phyloP scores from a whole-genome alignment of 495 filamentous ascomycete species.

The Talaromyces proteolyticus region DNA sequence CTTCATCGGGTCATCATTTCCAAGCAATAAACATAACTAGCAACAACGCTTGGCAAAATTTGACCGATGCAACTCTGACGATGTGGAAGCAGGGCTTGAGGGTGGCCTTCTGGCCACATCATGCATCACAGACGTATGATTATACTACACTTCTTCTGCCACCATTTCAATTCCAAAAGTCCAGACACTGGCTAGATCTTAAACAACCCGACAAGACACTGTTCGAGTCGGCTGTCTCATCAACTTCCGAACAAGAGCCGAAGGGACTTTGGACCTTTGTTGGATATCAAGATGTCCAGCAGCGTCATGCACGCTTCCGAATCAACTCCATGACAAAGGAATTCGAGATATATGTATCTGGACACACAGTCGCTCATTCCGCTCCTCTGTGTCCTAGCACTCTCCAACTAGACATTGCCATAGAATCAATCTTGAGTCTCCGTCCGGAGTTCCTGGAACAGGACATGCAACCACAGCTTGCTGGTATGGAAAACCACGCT shows the following conservation, averaged over 20 bases:
- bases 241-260: conserved; percentile 11
- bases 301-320: conserved; percentile 30
- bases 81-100: conserved; percentile 41
- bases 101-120: conserved; percentile 41
- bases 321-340: conserved; percentile 36
- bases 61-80: conserved; percentile 31
- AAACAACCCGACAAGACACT: conserved; percentile 5
- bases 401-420: conserved; percentile 37
- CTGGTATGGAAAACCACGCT: conserved; percentile 27
- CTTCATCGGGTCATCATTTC: conserved; percentile 20
- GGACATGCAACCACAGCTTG: conserved; percentile 25
- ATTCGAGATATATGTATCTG: conserved; percentile 29
- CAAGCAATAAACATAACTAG: conserved; percentile 34
- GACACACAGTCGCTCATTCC: conserved; percentile 37
- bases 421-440: conserved; percentile 38
- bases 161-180: conserved; percentile 48
- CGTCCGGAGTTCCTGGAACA: conserved; percentile 17
- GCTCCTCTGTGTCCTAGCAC: conserved; percentile 43
- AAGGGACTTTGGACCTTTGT: conserved; percentile 30
- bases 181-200: conserved; percentile 31
- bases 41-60: conserved; percentile 15
- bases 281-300: conserved; percentile 32
- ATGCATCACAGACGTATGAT: conserved; percentile 25
- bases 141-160: conserved; percentile 35
- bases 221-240: too few species aligned